Evolutionary conservation across 257 asterid species (phyloP).

Genomic region (Pogostemon cablin): DNA sequence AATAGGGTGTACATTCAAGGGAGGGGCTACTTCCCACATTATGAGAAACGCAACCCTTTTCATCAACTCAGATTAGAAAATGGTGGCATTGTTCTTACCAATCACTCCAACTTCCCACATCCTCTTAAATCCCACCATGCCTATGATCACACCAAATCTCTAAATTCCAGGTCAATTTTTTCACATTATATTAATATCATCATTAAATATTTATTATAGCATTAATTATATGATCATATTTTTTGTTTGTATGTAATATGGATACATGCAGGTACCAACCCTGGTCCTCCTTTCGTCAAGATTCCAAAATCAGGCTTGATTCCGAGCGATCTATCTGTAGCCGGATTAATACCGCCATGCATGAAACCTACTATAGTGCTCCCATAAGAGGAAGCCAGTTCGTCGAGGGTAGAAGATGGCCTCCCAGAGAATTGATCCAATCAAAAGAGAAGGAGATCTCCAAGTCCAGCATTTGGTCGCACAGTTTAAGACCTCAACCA

Average conservation of each 20-base stretch:
- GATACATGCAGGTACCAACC: conserved; percentile 44
- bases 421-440: conserved; percentile 47
- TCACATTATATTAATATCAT: too few species aligned
- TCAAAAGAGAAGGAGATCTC: conserved; percentile 40
- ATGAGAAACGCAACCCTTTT: conserved; percentile 48
- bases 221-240: too few species aligned
- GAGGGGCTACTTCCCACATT: conserved; percentile 43
- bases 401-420: conserved; percentile 71
- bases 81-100: conserved; percentile 56
- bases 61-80: conserved; percentile 59
- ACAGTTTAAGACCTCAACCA: conserved; percentile 32
- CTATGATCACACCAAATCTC: conserved; percentile 31
- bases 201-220: too few species aligned
- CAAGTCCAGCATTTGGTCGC: conserved; percentile 35
- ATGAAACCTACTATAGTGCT: conserved; percentile 35
- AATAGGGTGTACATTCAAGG: conserved; percentile 52
- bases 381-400: conserved; percentile 52
- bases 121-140: conserved; percentile 29
- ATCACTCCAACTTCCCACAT: conserved; percentile 28
- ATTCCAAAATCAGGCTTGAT: conserved; percentile 24
- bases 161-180: conserved; percentile 45
- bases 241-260: not conserved
- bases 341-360: conserved; percentile 33
- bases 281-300: conserved; percentile 45
- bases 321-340: conserved; percentile 32